Base-by-base conservation (phyloP, 768 basidiomycete genomes). In the Russula virescens region DNA sequence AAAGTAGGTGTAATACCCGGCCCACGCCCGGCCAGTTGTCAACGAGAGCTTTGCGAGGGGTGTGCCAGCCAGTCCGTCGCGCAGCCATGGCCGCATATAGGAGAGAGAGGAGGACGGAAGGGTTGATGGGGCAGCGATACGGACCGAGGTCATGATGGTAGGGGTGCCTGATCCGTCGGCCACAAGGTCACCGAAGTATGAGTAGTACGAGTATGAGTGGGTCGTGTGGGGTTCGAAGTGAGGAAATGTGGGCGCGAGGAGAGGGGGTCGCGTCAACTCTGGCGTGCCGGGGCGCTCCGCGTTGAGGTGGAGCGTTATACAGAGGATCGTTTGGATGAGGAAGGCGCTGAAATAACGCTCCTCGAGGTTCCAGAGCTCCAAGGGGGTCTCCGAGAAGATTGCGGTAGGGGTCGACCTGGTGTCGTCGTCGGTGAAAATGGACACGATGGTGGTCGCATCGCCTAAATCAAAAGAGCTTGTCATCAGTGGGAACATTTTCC, bases 381-480 rank as follows among this genome's bases (percentile, higher is more conserved):
- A 31, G 8, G n/a, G n/a, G n/a, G n/a, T n/a, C n/a, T n/a, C n/a
- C n/a, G n/a, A n/a, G n/a, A n/a, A n/a, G n/a, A n/a, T n/a, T 31
- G 31, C 8, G 5, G 31, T 31, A 8, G 8, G 31, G 31, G 31
- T 31, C 31, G 8, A 31, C 31, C 8, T 8, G 5, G 31, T 3
- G 31, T 31, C 14, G 26, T 18, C 35, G 16, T 25, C 28, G 21
- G 45, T n/a, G 52, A 65, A 62, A 54, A 62, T 59, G 14, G 60
- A 55, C n/a, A 16, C 45, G 19, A 53, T 23, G 14, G 57, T 48
- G 28, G 16, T 43, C 16, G 52, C 19, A 21, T 49, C 34, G 14
- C 47, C 62, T 61, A 19, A 53, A n/a, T n/a, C n/a, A n/a, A n/a
- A n/a, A n/a, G n/a, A n/a, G n/a, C n/a, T n/a, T n/a, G n/a, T n/a